Base-by-base conservation (phyloP, 2,329 filamentous ascomycete genomes). In the Alternaria novae-zelandiae region DNA sequence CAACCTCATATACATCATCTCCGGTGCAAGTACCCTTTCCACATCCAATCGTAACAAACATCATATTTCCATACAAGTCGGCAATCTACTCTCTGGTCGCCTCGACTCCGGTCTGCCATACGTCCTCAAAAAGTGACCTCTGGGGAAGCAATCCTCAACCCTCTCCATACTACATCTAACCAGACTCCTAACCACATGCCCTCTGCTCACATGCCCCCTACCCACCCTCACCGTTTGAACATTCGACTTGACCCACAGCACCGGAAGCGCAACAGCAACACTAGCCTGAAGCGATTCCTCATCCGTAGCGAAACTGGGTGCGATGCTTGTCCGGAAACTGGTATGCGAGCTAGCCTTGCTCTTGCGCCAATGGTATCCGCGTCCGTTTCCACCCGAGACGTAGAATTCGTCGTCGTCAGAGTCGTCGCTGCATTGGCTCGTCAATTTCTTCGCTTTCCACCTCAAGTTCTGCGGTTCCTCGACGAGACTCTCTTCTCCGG, bases 121-220 rank as follows among this genome's bases (percentile, higher is more conserved):
- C 2, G 54, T 44, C 17, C 58, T 41, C 15, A 61, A 17, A 26
- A 61, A 61, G 45, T 61, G 58, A 4, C 58, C 58, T 11, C 55
- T 41, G 4, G 58, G 58, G 45, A 61, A 61, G 9, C 53, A 57
- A 30, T 61, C 58, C 15, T 61, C 58, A 1, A 61, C 58, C 9
- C 58, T 46, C 45, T 61, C 58, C 17, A 61, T 57, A 28, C 53
- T 57, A 36, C 36, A 53, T 41, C 49, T 36, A 36, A 61, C 55
- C 45, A 61, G 30, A 28, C 58, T 61, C 6, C 58, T 28, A 6
- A 61, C 58, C 3, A 61, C 41, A 23, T 61, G 54, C n/a, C 58
- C 58, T 41, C 58, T 61, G 9, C 58, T 53, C 3, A 61, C 41
- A 41, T 61, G 54, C 4, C 58, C 58, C 25, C 58, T 61, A 4